phyloP scores from a whole-genome alignment of 2,329 filamentous ascomycete genomes.

The Colletotrichum euphorbiae region DNA sequence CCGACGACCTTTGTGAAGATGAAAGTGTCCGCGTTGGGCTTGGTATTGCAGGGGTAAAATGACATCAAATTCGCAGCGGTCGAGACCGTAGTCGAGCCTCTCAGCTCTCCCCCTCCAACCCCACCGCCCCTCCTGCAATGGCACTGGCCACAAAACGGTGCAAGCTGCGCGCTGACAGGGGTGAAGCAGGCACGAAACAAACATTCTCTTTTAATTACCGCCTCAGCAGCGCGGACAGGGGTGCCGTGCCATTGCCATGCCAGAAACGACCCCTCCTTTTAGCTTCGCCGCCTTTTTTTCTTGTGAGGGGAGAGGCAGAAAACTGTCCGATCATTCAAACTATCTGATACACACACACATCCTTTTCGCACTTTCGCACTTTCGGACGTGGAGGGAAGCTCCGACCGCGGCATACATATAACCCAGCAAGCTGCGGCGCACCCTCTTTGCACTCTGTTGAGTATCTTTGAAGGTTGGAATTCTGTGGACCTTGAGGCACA shows the following conservation, averaged over 20 bases:
- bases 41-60: constrained; percentile 5
- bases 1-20: background rate
- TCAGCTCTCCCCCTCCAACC: background rate
- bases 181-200: constrained; percentile 8
- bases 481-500: background rate
- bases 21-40: constrained; percentile 9
- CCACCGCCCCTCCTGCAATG: background rate
- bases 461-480: background rate
- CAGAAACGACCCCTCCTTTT: constrained; percentile 27
- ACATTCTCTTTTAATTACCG: background rate
- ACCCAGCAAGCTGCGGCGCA: background rate
- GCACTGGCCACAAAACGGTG: too few relatives aligned
- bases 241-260: background rate
- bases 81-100: too few relatives aligned
- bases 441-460: too few relatives aligned
- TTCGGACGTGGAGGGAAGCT: constrained; percentile 20
- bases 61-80: background rate
- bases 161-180: background rate
- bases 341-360: background rate
- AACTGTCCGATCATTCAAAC: background rate
- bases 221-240: too few relatives aligned
- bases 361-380: constrained; percentile 15
- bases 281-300: background rate
- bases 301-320: background rate
- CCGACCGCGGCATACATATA: constrained; percentile 1